Base-by-base conservation (phyloP, 208 protist species). In the Crithidia thermophila region DNA sequence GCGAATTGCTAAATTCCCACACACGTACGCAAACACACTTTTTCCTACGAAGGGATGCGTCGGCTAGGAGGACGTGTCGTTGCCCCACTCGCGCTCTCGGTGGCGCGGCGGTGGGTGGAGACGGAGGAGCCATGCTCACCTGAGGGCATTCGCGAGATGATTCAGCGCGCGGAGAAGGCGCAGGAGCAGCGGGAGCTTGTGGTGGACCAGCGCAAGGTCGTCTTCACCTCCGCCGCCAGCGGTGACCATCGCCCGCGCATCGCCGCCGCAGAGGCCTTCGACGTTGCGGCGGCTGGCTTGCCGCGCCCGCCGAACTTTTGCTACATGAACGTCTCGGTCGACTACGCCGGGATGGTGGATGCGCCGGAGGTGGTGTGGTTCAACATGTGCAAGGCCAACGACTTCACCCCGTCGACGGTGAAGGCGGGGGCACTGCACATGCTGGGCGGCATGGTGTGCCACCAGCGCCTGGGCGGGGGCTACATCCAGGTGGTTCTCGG, bases 341-440 rank as follows among this genome's bases (percentile, higher is more conserved):
- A 95, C 56, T 93, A 90, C 67, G 74, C 67, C 0, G 81, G 58
- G 2, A 95, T 95, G 90, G 71, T 95, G 23, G 90, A 95, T 63
- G 79, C 87, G 3, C 90, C 87, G 3, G 84, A 91, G 57, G 90
- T 95, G 6, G 72, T 95, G n/a, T 95, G 90, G 88, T 87, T 82
- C 50, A 91, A 90, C 62, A 59, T 95, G 67, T 94, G 87, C 78
- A 78, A 64, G 20, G 76, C 72, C 5, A 94, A 93, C 57, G 77
- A 57, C 11, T 72, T 91, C 3, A 90, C 81, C 0, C 84, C 81
- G 9, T 93, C 90, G 0, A 74, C 83, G 3, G 90, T 93, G 39
- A 80, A 87, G 55, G 63, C 90, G 10, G 73, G 86, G 18, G 52
- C 72, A 21, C 69, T 93, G n/a, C 85, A 93, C 71, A 89, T 95